These are phyloP conservation scores for Gnetum montanum DNA, from an alignment of 75 land plant genomes.

Conservation along the genomic window DNA sequence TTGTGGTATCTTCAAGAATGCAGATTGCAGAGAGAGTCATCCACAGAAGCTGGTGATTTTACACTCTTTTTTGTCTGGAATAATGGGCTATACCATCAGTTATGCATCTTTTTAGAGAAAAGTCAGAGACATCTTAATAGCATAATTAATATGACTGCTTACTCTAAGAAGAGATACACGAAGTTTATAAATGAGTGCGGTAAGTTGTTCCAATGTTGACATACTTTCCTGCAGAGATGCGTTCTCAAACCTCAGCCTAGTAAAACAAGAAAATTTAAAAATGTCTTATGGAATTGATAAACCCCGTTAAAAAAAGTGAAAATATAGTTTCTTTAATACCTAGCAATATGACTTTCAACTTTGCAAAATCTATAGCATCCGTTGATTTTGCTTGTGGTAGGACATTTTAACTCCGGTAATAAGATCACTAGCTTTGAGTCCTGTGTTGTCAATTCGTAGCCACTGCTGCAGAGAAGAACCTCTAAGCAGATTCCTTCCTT, in stretches of 20 bases:
- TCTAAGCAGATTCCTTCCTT: constrained; percentile 36
- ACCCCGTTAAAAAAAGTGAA: no score
- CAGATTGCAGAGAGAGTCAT: constrained; percentile 16
- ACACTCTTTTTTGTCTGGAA: constrained; percentile 28
- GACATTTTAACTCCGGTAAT: constrained; percentile 8
- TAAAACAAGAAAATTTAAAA: not conserved
- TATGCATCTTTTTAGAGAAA: no score
- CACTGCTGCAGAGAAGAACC: constrained; percentile 50
- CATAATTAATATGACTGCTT: constrained; percentile 3
- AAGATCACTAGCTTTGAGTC: constrained; percentile 18
- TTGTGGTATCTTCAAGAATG: constrained; percentile 37
- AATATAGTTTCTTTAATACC: no score
- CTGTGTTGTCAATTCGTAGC: constrained; percentile 34
- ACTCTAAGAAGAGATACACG: constrained; percentile 56
- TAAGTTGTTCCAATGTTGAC: constrained; percentile 64
- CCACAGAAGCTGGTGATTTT: constrained; percentile 10
- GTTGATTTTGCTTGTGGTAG: constrained; percentile 15
- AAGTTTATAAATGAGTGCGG: constrained; percentile 53
- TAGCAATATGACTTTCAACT: no score
- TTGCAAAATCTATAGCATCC: constrained; percentile 50
- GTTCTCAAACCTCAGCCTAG: constrained; percentile 80
- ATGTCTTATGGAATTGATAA: no score
- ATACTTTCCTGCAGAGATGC: constrained; percentile 82
- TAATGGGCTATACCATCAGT: no score
- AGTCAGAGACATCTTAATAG: no score